Base-by-base conservation (phyloP, 805 yeast genomes). In the Maudiozyma pseudohumilis region DNA sequence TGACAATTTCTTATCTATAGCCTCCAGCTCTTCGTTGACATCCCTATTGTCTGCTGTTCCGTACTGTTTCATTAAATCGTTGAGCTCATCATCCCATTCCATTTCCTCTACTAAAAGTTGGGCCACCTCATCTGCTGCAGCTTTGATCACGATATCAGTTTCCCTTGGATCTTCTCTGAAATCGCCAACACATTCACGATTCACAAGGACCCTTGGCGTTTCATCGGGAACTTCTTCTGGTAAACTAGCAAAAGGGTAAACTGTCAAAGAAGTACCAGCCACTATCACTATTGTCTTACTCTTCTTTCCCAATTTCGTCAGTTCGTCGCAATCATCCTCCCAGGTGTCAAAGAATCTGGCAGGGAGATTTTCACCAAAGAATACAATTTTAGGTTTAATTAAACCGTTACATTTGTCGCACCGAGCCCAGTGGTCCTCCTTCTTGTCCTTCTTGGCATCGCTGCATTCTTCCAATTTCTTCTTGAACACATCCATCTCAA, bases 381-480 rank as follows among this genome's bases (percentile, higher is more conserved):
- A 89, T 1, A 87, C 95, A 47, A 89, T 92, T 51, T 84, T 89
- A 0, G 97, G 98, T 53, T 89, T 89, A 20, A 92, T 84, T 22
- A 75, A 69, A 0, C 95, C 94, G 4, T 63, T 36, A 51, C 97
- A 89, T 13, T 64, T 51, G 12, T 52, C 45, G 61, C 96, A 89
- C 8, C 53, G 57, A 3, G 74, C 70, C 31, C 46, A 52, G 8
- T 47, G 40, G 16, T 45, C 39, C 43, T 49, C 36, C 44, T 30
- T 53, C 39, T 31, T 43, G 40, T 43, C 46, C 39, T 29, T 47
- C 45, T 41, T 44, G 34, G 18, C 29, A n/a, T n/a, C n/a, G n/a
- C n/a, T n/a, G n/a, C n/a, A n/a, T 29, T 38, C 42, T 32, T 33
- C 40, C 28, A 25, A 58, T 27, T 59, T 59, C 6, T 49, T 42